A percentile compares a stretch with the other conserved stretches of the same genome.
Conservation (phyloP, 1,284 basidiomycete species). For the Cryptococcus sp. region DNA sequence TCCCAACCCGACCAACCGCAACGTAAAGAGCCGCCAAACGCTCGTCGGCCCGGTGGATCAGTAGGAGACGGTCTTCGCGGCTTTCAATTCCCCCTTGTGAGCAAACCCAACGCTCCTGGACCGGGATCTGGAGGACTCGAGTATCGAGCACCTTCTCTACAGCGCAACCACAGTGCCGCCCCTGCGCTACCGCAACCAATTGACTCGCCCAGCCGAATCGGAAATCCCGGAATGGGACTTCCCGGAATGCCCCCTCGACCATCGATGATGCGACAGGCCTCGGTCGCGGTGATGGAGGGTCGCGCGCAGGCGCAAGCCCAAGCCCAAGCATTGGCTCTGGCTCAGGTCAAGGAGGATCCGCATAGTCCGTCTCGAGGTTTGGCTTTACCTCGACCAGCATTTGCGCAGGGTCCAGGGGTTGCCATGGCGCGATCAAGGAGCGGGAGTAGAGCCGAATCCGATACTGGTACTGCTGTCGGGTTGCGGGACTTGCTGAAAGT, state of each 20-base stretch:
- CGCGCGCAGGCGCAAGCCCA: conserved; percentile 29
- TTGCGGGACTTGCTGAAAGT: conserved; percentile 43
- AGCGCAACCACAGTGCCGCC: conserved; percentile 27
- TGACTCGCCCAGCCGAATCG: conserved; percentile 2
- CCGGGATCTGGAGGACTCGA: background rate
- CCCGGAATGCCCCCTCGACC: conserved; percentile 20
- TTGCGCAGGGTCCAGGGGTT: conserved; percentile 13
- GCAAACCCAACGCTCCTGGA: conserved; percentile 3
- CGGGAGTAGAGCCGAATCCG: conserved; percentile 25
- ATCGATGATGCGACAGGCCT: conserved; percentile 44
- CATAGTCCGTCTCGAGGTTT: conserved; percentile 21
- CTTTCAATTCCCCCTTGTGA: conserved; percentile 42
- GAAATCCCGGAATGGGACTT: background rate
- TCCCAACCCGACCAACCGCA: conserved; percentile 17
- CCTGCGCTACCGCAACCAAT: conserved; percentile 10
- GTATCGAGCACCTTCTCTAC: conserved; percentile 14
- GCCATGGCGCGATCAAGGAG: conserved; percentile 38
- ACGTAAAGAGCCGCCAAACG: conserved; percentile 1
- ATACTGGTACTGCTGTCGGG: conserved; percentile 19
- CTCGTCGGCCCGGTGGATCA: conserved; percentile 25
- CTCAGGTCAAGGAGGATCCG: conserved; percentile 16
- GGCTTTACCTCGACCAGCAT: conserved; percentile 15
- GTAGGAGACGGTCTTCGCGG: conserved; percentile 36
- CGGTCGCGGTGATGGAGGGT: conserved; percentile 45
- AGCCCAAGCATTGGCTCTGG: conserved; percentile 23